Conservation (phyloP, 169 alveolate species). For the Plasmodium vinckei region DNA sequence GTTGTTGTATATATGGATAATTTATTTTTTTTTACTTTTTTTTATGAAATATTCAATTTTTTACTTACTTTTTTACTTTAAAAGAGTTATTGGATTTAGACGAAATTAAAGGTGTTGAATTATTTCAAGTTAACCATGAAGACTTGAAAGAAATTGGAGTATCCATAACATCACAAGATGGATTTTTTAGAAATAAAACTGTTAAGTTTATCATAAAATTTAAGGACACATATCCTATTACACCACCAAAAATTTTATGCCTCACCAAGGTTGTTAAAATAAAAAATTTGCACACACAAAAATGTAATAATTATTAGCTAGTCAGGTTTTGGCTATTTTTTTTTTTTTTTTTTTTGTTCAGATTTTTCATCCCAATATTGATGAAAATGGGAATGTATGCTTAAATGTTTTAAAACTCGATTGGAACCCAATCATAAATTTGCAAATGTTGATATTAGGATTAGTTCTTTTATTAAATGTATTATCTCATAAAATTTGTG, state of each 20-base stretch:
- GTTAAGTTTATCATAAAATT: constrained; percentile 33
- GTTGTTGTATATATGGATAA: neutral
- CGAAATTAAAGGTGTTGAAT: constrained; percentile 42
- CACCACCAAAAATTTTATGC: constrained; percentile 67
- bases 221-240: constrained; percentile 68
- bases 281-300: neutral
- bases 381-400: constrained; percentile 68
- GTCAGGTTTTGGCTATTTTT: neutral
- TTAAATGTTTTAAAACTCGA: constrained; percentile 70
- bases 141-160: constrained; percentile 48
- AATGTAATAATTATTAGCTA: neutral
- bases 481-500: neutral
- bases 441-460: constrained; percentile 66
- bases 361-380: constrained; percentile 75
- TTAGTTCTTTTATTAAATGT: constrained; percentile 47
- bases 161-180: constrained; percentile 52
- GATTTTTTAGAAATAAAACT: constrained; percentile 44
- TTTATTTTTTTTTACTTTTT: constrained; percentile 9
- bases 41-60: neutral
- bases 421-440: constrained; percentile 67
- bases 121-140: constrained; percentile 23
- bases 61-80: neutral
- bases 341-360: neutral
- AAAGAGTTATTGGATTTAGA: constrained; percentile 67
- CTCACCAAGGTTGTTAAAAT: constrained; percentile 33